phyloP scores from a whole-genome alignment of 306 rosid species.

The apple (Malus domestica) region ASM211411v1 NC_041789.1:27390501-27391000 shows the following conservation, averaged over 20 bases:
- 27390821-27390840: neutral
- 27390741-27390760: constrained; percentile 7
- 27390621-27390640: constrained; percentile 30
- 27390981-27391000: constrained; percentile 63
- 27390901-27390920: constrained; percentile 94
- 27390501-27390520: constrained; percentile 91
- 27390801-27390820: neutral
- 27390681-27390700: constrained; percentile 72
- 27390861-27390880: neutral
- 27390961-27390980: constrained; percentile 62
- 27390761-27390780: neutral
- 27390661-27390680: constrained; percentile 31
- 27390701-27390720: constrained; percentile 46
- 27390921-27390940: constrained; percentile 67
- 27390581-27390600: constrained; percentile 30
- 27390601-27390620: constrained; percentile 36
- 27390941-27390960: constrained; percentile 61
- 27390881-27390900: constrained; percentile 8
- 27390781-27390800: neutral
- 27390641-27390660: constrained; percentile 34
- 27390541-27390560: constrained; percentile 68
- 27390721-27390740: neutral
- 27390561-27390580: constrained; percentile 90
- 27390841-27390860: neutral
- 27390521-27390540: constrained; percentile 94